Evolutionary conservation across 805 yeast species (phyloP).

Genomic region (Danielozyma ontarioensis): DNA sequence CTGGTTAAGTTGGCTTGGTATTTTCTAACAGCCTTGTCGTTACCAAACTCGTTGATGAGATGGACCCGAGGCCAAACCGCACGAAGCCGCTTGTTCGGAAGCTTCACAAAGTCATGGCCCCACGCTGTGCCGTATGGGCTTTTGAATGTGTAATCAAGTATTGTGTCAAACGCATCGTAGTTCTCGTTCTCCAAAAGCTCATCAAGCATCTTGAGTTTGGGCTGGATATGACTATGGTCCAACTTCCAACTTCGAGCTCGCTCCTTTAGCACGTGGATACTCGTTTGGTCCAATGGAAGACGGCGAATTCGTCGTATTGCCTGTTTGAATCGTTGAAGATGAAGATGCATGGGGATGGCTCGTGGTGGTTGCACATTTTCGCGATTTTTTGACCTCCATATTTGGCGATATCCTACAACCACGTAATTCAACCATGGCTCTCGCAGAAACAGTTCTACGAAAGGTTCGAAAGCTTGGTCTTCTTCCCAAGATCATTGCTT

Average conservation of each 20-base stretch:
- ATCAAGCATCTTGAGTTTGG: conserved; percentile 15
- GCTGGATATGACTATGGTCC: no score
- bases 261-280: no score
- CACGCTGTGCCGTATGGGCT: background rate
- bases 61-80: conserved; percentile 32
- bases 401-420: background rate
- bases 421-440: conserved; percentile 29
- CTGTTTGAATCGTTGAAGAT: conserved; percentile 13
- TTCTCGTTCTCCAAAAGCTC: conserved; percentile 24
- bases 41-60: conserved; percentile 21
- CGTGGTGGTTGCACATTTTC: background rate
- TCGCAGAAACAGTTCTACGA: conserved; percentile 37
- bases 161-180: conserved; percentile 14
- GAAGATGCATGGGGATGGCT: background rate
- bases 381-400: background rate
- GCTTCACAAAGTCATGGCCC: background rate
- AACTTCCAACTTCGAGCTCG: no score
- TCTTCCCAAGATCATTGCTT: conserved; percentile 28
- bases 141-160: conserved; percentile 27
- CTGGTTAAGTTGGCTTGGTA: background rate
- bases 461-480: conserved; percentile 36
- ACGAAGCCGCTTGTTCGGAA: background rate
- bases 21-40: background rate
- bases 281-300: conserved; percentile 30
- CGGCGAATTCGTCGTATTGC: conserved; percentile 20